Base-by-base conservation (phyloP, 2,329 filamentous ascomycete genomes). In the Aspergillus novoparasiticus region DNA sequence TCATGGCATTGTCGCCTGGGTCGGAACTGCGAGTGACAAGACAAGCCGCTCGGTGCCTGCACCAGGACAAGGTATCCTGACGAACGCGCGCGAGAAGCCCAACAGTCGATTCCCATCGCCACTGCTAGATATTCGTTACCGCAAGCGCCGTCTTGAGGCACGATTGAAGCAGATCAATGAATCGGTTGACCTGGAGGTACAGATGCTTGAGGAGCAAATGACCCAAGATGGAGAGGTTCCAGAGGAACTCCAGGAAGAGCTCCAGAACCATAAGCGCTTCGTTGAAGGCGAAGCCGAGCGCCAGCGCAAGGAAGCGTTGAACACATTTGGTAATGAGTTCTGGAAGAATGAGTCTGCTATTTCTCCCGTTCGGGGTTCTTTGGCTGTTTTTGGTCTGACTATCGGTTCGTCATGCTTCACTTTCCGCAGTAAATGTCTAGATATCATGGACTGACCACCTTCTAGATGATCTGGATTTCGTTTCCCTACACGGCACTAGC, bases 1-100 rank as follows among this genome's bases (percentile, higher is more conserved):
- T 75, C 94, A 99, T 75, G 94, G 94, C 85, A 88, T 99, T 67
- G 82, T 99, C 72, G 96, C 92, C 64, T 87, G 97, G 75, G 97
- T 94, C 45, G 93, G 93, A 50, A 99, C 95, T 51, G 96, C 96
- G 61, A 98, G 94, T 58, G 95, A 99, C 85, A 98, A 99, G 89
- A 99, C 97, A 78, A 95, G 95, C 57, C 93, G 95, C 66, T 98
- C 95, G n/a, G 94, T 99, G 10, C 95, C 95, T 63, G 95, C 95
- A 65, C 95, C 95, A 61, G 95, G 95, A 34, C 92, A 98, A 81
- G 95, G 95, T 90, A 92, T 99, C 59, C 86, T 99, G 73, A 98
- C 94, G 58, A 96, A 92, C 67, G 95, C 95, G 67, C 93, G 94
- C 68, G 95, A 99, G 84, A 88, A 92, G 69, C 86, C 90, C 54